These are phyloP conservation scores for Coniochaeta sp. DNA, from an alignment of 2,329 filamentous ascomycete genomes.

Conservation along the genomic window DNA sequence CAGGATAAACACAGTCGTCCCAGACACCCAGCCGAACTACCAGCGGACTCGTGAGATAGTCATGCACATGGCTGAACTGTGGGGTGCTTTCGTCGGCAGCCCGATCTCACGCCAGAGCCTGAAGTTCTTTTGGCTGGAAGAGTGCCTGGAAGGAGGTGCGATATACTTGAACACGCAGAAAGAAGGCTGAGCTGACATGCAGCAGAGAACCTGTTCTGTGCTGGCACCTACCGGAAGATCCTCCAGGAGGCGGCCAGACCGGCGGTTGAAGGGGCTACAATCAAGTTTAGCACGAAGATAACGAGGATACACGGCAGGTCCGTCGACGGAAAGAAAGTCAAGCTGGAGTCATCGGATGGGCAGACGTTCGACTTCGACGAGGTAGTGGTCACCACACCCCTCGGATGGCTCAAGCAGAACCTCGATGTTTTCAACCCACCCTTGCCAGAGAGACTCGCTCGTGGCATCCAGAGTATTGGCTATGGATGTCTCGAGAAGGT, in stretches of 20 bases:
- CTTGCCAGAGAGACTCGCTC: conserved; percentile 47
- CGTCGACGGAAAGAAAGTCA: conserved; percentile 23
- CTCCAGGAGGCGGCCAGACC: conserved; percentile 52
- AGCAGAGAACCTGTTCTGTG: conserved; percentile 52
- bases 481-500: conserved; percentile 68
- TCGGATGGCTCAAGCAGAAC: conserved; percentile 62
- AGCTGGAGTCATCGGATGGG: conserved; percentile 38
- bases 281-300: conserved; percentile 44
- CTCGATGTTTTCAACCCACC: conserved; percentile 51
- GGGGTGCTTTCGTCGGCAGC: conserved; percentile 66
- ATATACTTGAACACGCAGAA: neutral
- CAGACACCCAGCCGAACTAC: conserved; percentile 32
- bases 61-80: conserved; percentile 52
- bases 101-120: conserved; percentile 59
- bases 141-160: conserved; percentile 64
- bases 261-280: conserved; percentile 44
- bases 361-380: conserved; percentile 53
- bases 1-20: conserved; percentile 37
- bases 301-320: conserved; percentile 31
- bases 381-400: conserved; percentile 59
- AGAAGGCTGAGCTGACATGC: conserved; percentile 6
- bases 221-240: conserved; percentile 52
- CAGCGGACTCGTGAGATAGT: conserved; percentile 34
- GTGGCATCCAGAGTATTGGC: conserved; percentile 57
- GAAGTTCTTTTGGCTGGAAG: conserved; percentile 72